Percentiles rank a stretch among this genome's conserved stretches.
Evolutionary conservation across 345 rosid genomes (phyloP).

Genomic region (Pistacia atlantica): DNA sequence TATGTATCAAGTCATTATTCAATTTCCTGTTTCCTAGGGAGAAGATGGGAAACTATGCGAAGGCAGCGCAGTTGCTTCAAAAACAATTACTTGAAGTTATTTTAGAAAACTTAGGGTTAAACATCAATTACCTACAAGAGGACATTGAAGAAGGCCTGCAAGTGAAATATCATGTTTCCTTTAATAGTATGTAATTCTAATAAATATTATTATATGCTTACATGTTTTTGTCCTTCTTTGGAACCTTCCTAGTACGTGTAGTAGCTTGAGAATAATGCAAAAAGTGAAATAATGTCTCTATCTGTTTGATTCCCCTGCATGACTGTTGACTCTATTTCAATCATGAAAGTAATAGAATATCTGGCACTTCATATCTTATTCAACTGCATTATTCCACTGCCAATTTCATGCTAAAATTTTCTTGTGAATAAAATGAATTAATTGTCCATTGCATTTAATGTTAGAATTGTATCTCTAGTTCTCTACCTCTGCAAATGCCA

Average conservation of each 20-base stretch:
- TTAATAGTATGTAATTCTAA: background rate
- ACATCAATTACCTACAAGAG: conserved; percentile 40
- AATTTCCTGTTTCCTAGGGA: conserved; percentile 33
- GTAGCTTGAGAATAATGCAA: background rate
- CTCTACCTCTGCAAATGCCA: background rate
- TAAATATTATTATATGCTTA: background rate
- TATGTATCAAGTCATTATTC: background rate
- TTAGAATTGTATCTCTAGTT: background rate
- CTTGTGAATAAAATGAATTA: background rate
- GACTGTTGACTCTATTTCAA: background rate
- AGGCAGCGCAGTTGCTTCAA: conserved; percentile 46
- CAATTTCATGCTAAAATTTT: background rate
- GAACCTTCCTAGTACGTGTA: background rate
- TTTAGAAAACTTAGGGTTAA: conserved; percentile 50
- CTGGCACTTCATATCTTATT: background rate
- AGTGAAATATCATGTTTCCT: conserved; percentile 15
- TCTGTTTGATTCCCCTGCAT: background rate
- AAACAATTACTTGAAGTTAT: conserved; percentile 44
- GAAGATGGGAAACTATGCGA: conserved; percentile 53
- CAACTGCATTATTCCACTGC: background rate
- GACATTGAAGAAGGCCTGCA: conserved; percentile 54
- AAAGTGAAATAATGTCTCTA: background rate
- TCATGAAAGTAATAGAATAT: background rate
- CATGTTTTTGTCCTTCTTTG: background rate
- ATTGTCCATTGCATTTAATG: background rate